Evolutionary conservation across 192 early-diverging fungal species (phyloP).

Genomic region (Gamsiella multidivaricata): DNA sequence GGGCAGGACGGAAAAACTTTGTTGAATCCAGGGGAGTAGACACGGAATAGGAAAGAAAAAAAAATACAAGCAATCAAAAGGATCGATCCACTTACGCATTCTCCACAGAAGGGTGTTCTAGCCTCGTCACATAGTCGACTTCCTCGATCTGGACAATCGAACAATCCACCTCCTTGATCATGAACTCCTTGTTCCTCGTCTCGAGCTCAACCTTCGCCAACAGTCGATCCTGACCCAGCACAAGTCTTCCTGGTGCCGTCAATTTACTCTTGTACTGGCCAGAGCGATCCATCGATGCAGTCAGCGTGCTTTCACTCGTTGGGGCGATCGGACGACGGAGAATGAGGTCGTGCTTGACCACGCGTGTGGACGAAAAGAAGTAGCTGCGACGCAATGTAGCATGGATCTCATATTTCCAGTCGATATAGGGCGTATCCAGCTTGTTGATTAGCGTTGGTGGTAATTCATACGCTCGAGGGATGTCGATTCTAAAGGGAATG

Average conservation of each 20-base stretch:
- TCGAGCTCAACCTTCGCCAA: conserved; percentile 31
- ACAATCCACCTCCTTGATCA: conserved; percentile 52
- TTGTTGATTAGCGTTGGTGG: conserved; percentile 53
- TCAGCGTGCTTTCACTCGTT: conserved; percentile 10
- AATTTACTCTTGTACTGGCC: conserved; percentile 47
- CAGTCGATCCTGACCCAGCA: conserved; percentile 48
- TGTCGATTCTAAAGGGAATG: conserved; percentile 51
- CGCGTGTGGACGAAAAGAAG: conserved; percentile 47
- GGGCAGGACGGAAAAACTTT: conserved; percentile 3
- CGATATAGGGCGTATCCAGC: conserved; percentile 45
- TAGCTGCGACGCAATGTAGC: conserved; percentile 37
- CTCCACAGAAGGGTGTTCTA: neutral
- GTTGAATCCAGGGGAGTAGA: neutral
- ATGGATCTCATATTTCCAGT: conserved; percentile 56
- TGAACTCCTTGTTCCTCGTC: conserved; percentile 38
- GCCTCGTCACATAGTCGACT: conserved; percentile 29
- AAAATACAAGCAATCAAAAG: conserved; percentile 7
- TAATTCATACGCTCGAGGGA: conserved; percentile 17
- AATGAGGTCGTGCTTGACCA: conserved; percentile 47
- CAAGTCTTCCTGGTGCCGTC: conserved; percentile 28
- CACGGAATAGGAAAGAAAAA: neutral
- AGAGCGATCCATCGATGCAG: conserved; percentile 32
- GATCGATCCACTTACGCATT: conserved; percentile 47
- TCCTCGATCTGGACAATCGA: conserved; percentile 39
- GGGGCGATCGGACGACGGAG: conserved; percentile 38